Conservation (phyloP, 805 yeast genomes). For the Wickerhamiella nectarea region DNA sequence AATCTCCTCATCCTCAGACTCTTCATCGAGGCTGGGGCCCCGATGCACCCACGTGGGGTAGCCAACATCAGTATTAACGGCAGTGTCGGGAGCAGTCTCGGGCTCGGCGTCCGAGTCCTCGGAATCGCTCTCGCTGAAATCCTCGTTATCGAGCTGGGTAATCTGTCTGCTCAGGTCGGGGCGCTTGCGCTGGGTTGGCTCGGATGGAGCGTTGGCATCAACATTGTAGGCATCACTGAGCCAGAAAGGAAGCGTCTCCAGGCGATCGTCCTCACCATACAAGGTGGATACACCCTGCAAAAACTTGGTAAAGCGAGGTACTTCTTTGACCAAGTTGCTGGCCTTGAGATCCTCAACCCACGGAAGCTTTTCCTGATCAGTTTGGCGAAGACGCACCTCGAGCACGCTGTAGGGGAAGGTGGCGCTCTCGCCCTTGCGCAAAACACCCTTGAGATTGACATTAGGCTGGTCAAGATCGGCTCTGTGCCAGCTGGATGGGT, state of each 20-base stretch:
- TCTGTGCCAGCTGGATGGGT: conserved; percentile 84
- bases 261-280: conserved; percentile 77
- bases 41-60: conserved; percentile 20
- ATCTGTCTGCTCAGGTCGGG: not conserved
- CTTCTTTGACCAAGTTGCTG: conserved; percentile 78
- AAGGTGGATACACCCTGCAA: conserved; percentile 84
- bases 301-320: conserved; percentile 85
- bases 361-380: conserved; percentile 25
- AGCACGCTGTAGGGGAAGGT: conserved; percentile 66
- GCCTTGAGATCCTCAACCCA: conserved; percentile 85
- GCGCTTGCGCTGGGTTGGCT: not conserved
- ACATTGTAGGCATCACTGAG: conserved; percentile 75
- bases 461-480: conserved; percentile 68
- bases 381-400: conserved; percentile 54
- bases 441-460: conserved; percentile 51
- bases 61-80: conserved; percentile 12
- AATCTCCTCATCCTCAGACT: conserved; percentile 78
- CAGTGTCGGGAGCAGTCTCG: conserved; percentile 5
- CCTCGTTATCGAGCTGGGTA: conserved; percentile 33
- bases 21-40: conserved; percentile 30
- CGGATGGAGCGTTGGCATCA: conserved; percentile 51
- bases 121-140: conserved; percentile 29
- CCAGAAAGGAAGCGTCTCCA: conserved; percentile 91
- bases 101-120: conserved; percentile 8
- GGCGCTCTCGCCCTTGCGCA: conserved; percentile 74